Evolutionary conservation across 768 basidiomycete genomes (phyloP), one percentile per base, ranked within the genome.

Genomic region (Amanita muscaria): DNA sequence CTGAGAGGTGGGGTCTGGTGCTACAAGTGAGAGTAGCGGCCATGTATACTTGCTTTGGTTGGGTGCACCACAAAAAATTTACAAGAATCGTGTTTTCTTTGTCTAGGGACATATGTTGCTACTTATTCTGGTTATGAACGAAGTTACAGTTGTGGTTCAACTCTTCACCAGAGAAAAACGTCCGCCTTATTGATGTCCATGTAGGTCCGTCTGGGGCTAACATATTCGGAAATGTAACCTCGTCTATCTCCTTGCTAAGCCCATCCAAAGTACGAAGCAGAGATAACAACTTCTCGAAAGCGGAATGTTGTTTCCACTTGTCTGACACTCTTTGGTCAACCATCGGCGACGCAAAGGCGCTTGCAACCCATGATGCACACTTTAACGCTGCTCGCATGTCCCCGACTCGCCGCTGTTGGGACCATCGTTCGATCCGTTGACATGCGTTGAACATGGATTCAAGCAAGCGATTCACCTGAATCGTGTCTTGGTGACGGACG

Each of bases 381-480:
- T 15, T 25, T 14, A 40, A 24, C 23, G 25, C 22, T 3, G 38
- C 38, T 11, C 38, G 22, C 23, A 25, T 12, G 16, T 40, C 38
- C 10, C 15, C 38, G n/a, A n/a, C 11, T 24, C 15, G 23, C 7
- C 38, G 22, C 15, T 25, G 38, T 15, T n/a, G 22, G 15, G 21
- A 23, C 38, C 38, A 40, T 16, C 38, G 38, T 27, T 40, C 38
- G 25, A 40, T 40, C 4, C 24, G 38, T 40, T 40, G 23, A 24
- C 38, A 40, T 24, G 38, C 15, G 4, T 40, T 24, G 38, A 40
- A 40, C 38, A 40, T 40, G 14, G 38, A 21, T 24, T 25, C 23
- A 8, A 22, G n/a, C 12, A 40, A 4, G 10, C 38, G 12, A 40
- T 27, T n/a, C n/a, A 40, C 4, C 22, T 12, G 19, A 2, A n/a